Evolutionary conservation across 2,329 filamentous ascomycete species (phyloP), one percentile per base, ranked within the genome.

Genomic region (Alternaria sp.): DNA sequence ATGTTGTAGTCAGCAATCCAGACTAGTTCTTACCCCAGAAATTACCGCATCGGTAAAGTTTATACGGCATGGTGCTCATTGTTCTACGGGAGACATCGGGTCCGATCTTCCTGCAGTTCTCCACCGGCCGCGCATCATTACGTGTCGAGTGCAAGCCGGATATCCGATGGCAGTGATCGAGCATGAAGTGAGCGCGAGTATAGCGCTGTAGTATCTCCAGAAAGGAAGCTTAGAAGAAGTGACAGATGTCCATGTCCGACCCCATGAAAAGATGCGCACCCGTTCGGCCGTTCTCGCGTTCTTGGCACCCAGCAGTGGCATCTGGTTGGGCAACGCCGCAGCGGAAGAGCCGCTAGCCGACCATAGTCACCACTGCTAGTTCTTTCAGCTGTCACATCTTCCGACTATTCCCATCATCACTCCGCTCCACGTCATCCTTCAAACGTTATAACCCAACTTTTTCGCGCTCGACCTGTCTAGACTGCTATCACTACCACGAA

Each of bases 291-390:
- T 61, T 58, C 28, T 58, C 58, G 58, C 46, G 59, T 64, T 50
- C 63, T 69, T 67, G 66, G 66, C 65, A 51, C 57, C 55, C 51
- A 58, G 64, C 57, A 40, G 51, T 54, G 59, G 28, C 14, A 23
- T 65, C 55, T 58, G 46, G 58, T 68, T 66, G 61, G 62, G 57
- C 36, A 58, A 54, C 48, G 46, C 56, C 26, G 51, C 56, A 11
- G 14, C 65, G 62, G 55, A 66, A 60, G 56, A 60, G 62, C 62
- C 65, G 54, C 56, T 67, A 66, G 58, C 66, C 65, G 56, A 42
- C 51, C 54, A 61, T 44, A 36, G 44, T 48, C 29, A 39, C 57
- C 50, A 61, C 51, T 34, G 51, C 51, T 44, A 59, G 50, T 39
- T 51, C 55, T 55, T 57, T 57, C 52, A 61, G 46, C 56, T 59